phyloP scores from a whole-genome alignment of 441 rosid species.

The Euphorbia celastroides region DNA sequence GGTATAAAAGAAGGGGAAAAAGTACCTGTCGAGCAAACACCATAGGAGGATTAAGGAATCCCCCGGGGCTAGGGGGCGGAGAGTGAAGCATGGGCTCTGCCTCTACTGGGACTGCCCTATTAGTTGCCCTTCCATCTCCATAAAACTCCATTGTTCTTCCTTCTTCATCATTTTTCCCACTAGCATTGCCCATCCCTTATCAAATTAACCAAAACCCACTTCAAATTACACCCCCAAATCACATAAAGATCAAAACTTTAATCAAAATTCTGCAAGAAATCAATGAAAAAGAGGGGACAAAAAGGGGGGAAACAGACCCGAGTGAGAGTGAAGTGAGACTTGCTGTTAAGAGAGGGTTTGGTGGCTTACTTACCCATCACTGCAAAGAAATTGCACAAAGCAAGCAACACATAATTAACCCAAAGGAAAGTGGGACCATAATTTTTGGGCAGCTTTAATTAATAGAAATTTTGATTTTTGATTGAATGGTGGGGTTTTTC shows the following conservation, averaged over 20 bases:
- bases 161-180: constrained; percentile 44
- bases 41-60: constrained; percentile 12
- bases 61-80: constrained; percentile 9
- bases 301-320: neutral
- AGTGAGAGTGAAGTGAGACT: constrained; percentile 9
- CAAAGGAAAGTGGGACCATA: constrained; percentile 23
- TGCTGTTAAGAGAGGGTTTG: constrained; percentile 18
- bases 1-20: neutral
- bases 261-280: constrained; percentile 2
- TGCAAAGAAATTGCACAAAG: constrained; percentile 27
- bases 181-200: constrained; percentile 62
- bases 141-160: constrained; percentile 30
- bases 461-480: constrained; percentile 15
- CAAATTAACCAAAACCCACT: constrained; percentile 21
- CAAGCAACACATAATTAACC: constrained; percentile 24
- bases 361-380: constrained; percentile 33
- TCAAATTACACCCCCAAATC: constrained; percentile 7
- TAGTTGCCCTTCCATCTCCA: constrained; percentile 15
- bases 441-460: constrained; percentile 22
- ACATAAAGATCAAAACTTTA: neutral
- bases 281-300: neutral
- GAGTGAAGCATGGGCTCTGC: constrained; percentile 31
- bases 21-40: neutral
- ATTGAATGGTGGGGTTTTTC: constrained; percentile 5
- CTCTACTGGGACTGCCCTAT: constrained; percentile 20